These are phyloP conservation scores for Fraxinus baroniana DNA, from an alignment of 305 asterid species.

Conservation along the genomic window DNA sequence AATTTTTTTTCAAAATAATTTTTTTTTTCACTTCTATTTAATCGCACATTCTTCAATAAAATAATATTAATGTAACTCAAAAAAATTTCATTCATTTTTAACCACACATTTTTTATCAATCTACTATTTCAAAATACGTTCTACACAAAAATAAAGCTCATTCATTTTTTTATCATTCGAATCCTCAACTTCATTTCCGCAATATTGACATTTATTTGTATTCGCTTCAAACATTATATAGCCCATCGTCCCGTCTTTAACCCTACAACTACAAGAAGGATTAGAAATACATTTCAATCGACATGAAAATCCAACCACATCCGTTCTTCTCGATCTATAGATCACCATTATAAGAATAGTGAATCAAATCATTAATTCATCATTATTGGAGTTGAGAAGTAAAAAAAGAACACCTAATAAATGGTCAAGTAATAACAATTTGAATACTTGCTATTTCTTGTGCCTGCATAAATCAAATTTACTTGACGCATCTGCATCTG, in stretches of 20 bases:
- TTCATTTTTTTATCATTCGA: background rate
- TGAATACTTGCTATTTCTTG: conserved; percentile 9
- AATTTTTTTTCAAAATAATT: background rate
- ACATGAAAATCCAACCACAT: background rate
- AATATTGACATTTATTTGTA: background rate
- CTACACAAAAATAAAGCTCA: background rate
- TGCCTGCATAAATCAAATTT: conserved; percentile 28
- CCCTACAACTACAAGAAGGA: background rate
- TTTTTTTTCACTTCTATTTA: no score
- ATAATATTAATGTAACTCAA: no score
- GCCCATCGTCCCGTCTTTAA: background rate
- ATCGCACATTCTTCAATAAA: no score
- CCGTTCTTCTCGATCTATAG: background rate
- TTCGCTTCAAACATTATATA: background rate
- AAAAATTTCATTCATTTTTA: no score
- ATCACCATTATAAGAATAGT: background rate
- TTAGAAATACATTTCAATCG: background rate
- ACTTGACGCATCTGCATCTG: conserved; percentile 29
- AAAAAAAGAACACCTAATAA: background rate
- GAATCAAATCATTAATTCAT: background rate
- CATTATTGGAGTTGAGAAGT: background rate
- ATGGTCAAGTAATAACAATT: conserved; percentile 17
- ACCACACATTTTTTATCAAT: background rate
- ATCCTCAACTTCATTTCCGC: background rate
- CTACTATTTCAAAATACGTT: background rate